These are phyloP conservation scores for Coemansia sp. DNA, from an alignment of 192 early-diverging fungal species.

Conservation along the genomic window DNA sequence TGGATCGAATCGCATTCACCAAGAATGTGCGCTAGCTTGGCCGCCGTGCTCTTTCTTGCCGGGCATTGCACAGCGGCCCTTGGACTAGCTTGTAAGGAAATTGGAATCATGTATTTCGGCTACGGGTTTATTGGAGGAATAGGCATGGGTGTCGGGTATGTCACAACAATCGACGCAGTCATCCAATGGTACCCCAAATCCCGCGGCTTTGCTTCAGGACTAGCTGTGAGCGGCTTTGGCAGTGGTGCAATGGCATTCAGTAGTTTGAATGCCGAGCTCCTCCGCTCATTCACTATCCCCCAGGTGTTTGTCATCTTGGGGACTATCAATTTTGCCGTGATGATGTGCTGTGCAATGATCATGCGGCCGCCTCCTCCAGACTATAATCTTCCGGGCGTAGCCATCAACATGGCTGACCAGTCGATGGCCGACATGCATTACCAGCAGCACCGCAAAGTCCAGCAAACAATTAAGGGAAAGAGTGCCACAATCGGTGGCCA, in stretches of 20 bases:
- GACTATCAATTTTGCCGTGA: slow-evolving; percentile 57
- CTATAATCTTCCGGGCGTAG: slow-evolving; percentile 56
- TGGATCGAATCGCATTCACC: slow-evolving; percentile 78
- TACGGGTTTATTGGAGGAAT: slow-evolving; percentile 70
- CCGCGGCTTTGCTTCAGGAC: slow-evolving; percentile 69
- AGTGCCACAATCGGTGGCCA: slow-evolving; percentile 41
- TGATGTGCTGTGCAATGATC: slow-evolving; percentile 58
- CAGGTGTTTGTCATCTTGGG: slow-evolving; percentile 64
- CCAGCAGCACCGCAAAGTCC: slow-evolving; percentile 22
- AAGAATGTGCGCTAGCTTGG: slow-evolving; percentile 60
- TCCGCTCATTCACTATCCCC: slow-evolving; percentile 55
- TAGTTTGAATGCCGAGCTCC: slow-evolving; percentile 57
- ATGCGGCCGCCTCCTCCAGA: slow-evolving; percentile 60
- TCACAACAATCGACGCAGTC: slow-evolving; percentile 69
- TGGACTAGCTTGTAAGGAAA: slow-evolving; percentile 54
- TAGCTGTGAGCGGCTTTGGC: slow-evolving; percentile 77
- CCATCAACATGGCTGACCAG: slow-evolving; percentile 47
- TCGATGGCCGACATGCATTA: slow-evolving; percentile 32
- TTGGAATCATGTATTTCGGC: slow-evolving; percentile 64
- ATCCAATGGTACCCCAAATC: slow-evolving; percentile 77
- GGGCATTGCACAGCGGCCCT: slow-evolving; percentile 67
- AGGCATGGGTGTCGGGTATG: slow-evolving; percentile 70
- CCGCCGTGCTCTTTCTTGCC: slow-evolving; percentile 60
- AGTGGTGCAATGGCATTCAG: slow-evolving; percentile 67
- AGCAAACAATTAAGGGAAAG: slow-evolving; percentile 48